Evolutionary conservation across 116 monocot genomes (phyloP), one percentile per base, ranked within the genome.

Genomic region (Papilionanthe hybrid): DNA sequence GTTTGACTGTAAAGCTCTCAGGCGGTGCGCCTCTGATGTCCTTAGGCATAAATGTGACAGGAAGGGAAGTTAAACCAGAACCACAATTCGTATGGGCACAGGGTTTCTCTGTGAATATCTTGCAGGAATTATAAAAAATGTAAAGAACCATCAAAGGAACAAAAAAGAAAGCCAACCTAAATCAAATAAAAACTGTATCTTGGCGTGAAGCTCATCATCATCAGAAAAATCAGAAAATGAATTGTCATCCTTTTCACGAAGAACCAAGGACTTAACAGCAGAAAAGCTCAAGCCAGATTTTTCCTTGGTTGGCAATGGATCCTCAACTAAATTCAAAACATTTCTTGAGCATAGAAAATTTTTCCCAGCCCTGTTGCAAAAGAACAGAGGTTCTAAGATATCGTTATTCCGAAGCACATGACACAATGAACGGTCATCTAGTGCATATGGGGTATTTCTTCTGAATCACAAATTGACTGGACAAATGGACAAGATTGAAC

Each of bases 21-120:
- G 95, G 93, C 9, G 95, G 95, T 55, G 93, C 91, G 79, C 93
- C 89, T 83, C 78, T 85, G 23, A 95, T 84, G 81, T 85, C 87
- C 73, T 77, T 87, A 13, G 77, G 63, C 56, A 92, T 77, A 84
- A n/a, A 79, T 49, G 53, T 42, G 42, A 32, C 60, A 17, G 78
- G 44, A 72, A 72, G 65, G 57, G 53, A 57, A 45, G 43, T 75
- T 49, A 56, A 81, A 42, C 30, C 79, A 81, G 81, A 82, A 55
- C n/a, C 58, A 75, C 9, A 73, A 81, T 82, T 75, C 23, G 49
- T 68, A 77, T 76, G 30, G 13, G 56, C 19, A 67, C 23, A 58
- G 5, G 79, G 8, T 48, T 91, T 87, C 87, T 83, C 93, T 93
- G 93, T 72, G 73, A 86, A 79, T 81, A 91, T 89, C 82, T 87